Conservation (phyloP, 2,329 filamentous ascomycete genomes). For the Exophiala dermatitidis region DNA sequence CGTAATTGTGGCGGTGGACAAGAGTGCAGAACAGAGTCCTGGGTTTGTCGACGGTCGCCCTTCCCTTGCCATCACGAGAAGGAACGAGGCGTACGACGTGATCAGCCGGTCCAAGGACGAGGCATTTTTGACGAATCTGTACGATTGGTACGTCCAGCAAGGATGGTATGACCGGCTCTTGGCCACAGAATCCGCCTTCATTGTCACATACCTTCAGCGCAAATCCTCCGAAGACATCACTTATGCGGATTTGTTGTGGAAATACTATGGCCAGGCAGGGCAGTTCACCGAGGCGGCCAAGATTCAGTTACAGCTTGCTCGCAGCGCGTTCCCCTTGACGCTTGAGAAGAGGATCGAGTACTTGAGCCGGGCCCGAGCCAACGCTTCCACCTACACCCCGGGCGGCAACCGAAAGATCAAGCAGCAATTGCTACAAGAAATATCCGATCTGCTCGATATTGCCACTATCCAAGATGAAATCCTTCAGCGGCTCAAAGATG, state of each 20-base stretch:
- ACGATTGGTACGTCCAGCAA: conserved; percentile 90
- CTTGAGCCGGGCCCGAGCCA: conserved; percentile 82
- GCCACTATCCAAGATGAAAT: conserved; percentile 94
- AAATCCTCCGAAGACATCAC: conserved; percentile 64
- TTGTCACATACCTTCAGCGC: conserved; percentile 75
- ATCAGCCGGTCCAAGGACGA: conserved; percentile 84
- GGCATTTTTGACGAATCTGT: conserved; percentile 92
- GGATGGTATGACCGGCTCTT: conserved; percentile 81
- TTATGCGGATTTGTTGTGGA: conserved; percentile 86
- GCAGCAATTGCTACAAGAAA: conserved; percentile 76
- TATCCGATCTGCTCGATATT: conserved; percentile 80
- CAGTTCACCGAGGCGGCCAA: conserved; percentile 80
- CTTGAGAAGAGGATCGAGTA: conserved; percentile 83
- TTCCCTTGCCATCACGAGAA: conserved; percentile 68
- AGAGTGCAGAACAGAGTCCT: conserved; percentile 59
- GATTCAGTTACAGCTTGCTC: conserved; percentile 76
- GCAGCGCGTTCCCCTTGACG: conserved; percentile 70
- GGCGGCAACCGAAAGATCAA: conserved; percentile 72
- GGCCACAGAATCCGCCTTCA: conserved; percentile 73
- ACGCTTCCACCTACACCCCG: conserved; percentile 74
- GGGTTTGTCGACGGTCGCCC: conserved; percentile 70
- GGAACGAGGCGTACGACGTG: conserved; percentile 80
- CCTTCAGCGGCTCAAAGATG: conserved; percentile 66
- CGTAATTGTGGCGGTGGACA: conserved; percentile 72
- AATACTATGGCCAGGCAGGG: conserved; percentile 79